Evolutionary conservation across 768 basidiomycete genomes (phyloP), one percentile per base, ranked within the genome.

Genomic region (Cystobasidium tubakii): DNA sequence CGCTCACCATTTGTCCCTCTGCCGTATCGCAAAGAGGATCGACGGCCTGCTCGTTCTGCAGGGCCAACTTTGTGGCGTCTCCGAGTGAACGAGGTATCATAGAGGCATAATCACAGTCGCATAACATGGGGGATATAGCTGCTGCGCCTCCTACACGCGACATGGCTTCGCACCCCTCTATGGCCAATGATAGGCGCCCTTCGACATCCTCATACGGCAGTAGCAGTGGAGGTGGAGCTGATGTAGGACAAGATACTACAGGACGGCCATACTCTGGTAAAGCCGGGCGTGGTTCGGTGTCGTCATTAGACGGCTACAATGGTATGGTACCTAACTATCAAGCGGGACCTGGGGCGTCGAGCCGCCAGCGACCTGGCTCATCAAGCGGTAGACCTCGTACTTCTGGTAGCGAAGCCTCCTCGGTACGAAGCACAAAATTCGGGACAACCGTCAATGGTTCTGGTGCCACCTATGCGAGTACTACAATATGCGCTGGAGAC

Each of bases 391-490:
- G 57, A 29, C 57, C 57, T 15, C 57, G 25, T 34, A 60, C 57
- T 34, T 27, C 57, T 60, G 57, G 57, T 15, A 60, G 57, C 29
- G 57, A 60, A 29, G 57, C 57, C 23, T 60, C 57, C 29, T 60
- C 57, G 29, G 57, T 60, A 34, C 17, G 46, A 31, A 60, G 57
- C 29, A 34, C 57, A 21, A 60, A 34, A 31, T 15, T 9, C 21
- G 39, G 39, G 6, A 39, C 39, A 39, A 13, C 13, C 57, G 57
- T 23, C 6, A 60, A 34, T 25, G 23, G 57, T 21, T n/a, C n/a
- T 54, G 53, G 53, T 54, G 7, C 7, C 53, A 54, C 10, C 53
- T 54, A 54, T 29, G 21, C 21, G 53, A n/a, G 27, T 29, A 54
- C 27, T 31, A 19, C 57, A 9, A 9, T 21, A 3, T 15, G 6